Percentiles rank a stretch among this genome's conserved stretches.
Conservation (phyloP, 78 protist species). For the Emiliania huxleyi region DNA sequence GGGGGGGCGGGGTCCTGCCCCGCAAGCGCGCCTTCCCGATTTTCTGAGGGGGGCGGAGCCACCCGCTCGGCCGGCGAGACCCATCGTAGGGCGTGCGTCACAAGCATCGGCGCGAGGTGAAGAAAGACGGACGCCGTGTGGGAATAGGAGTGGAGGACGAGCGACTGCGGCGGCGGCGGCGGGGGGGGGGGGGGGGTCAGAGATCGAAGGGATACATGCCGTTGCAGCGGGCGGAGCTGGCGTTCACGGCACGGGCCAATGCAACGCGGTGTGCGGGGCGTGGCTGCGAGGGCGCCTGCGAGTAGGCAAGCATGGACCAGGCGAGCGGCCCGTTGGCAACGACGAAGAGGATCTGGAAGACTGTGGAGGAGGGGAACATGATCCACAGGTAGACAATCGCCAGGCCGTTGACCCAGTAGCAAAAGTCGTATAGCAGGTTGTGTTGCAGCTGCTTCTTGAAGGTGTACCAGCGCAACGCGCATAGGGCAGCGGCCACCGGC, state of each 20-base stretch:
- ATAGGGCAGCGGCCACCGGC: not conserved
- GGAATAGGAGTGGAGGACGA: not conserved
- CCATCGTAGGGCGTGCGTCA: not conserved
- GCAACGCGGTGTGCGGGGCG: too few relatives aligned
- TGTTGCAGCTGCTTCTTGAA: not conserved
- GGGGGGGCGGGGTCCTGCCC: too few relatives aligned
- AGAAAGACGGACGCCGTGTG: not conserved
- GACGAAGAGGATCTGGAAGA: not conserved
- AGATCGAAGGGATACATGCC: too few relatives aligned
- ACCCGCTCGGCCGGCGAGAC: too few relatives aligned
- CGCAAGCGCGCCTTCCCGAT: too few relatives aligned
- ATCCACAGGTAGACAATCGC: not conserved
- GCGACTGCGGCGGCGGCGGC: not conserved
- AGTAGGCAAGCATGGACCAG: not conserved
- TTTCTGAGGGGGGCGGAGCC: too few relatives aligned
- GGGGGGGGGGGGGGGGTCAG: too few relatives aligned
- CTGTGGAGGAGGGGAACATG: not conserved
- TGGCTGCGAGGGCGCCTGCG: too few relatives aligned
- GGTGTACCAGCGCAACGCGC: not conserved
- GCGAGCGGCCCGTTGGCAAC: constrained; percentile 17
- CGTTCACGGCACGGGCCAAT: too few relatives aligned
- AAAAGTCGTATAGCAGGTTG: constrained; percentile 3
- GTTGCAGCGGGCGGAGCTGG: too few relatives aligned
- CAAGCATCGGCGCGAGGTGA: not conserved
- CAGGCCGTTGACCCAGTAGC: constrained; percentile 19